Evolutionary conservation across 176 grass and related monocot species (phyloP).

Genomic region (Ensete glaucum): DNA sequence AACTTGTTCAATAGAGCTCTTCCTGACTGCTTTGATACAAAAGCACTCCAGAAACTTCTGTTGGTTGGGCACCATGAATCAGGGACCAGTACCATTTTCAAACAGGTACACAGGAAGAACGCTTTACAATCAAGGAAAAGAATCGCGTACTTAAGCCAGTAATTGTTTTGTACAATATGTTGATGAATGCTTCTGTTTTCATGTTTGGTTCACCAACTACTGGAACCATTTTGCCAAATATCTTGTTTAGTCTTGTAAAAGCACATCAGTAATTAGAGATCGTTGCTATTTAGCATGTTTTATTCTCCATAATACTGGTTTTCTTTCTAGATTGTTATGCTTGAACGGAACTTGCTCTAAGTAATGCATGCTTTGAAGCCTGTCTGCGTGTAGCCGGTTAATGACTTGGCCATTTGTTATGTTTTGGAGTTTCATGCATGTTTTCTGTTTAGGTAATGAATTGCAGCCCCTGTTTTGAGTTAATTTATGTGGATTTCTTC

Average conservation of each 20-base stretch:
- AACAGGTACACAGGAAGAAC: slow-evolving; percentile 44
- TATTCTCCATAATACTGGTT: too few relatives aligned
- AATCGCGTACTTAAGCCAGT: not conserved
- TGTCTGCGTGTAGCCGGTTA: too few relatives aligned
- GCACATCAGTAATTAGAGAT: not conserved
- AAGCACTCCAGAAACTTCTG: slow-evolving; percentile 53
- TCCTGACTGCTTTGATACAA: slow-evolving; percentile 62
- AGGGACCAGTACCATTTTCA: slow-evolving; percentile 88
- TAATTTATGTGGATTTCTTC: too few relatives aligned
- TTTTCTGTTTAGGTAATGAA: too few relatives aligned
- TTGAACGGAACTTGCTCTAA: too few relatives aligned
- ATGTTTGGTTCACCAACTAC: not conserved
- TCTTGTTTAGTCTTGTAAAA: not conserved
- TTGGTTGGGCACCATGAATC: slow-evolving; percentile 57
- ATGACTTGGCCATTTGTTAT: too few relatives aligned
- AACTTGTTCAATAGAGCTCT: slow-evolving; percentile 31
- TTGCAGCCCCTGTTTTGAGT: too few relatives aligned
- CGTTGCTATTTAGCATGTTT: too few relatives aligned
- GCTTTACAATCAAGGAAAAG: not conserved
- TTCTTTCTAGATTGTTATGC: too few relatives aligned
- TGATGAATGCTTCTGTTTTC: not conserved
- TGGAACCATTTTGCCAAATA: not conserved
- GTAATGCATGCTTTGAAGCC: too few relatives aligned
- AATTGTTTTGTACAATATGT: not conserved
- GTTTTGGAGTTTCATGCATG: too few relatives aligned